These are phyloP conservation scores for Dalbergia cultrata DNA, from an alignment of 306 rosid species.

Conservation along the genomic window DNA sequence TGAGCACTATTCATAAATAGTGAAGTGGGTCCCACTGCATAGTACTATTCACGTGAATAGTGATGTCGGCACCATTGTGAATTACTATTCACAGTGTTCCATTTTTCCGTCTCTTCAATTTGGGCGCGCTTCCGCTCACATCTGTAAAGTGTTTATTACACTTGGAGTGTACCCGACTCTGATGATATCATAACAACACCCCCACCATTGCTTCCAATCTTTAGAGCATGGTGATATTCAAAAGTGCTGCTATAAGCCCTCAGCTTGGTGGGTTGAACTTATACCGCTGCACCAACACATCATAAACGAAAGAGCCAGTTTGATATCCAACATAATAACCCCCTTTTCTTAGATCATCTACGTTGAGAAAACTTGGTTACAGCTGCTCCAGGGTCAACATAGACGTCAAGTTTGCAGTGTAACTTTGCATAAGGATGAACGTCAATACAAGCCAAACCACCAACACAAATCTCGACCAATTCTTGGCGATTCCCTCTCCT, in stretches of 20 bases:
- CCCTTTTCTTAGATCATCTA: conserved; percentile 32
- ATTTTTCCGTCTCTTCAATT: too few species aligned
- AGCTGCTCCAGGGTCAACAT: conserved; percentile 47
- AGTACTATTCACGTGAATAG: too few species aligned
- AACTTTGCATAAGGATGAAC: conserved; percentile 54
- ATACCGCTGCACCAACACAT: conserved; percentile 28
- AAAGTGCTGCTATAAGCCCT: conserved; percentile 5
- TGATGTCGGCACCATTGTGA: too few species aligned
- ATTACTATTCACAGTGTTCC: too few species aligned
- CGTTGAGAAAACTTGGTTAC: conserved; percentile 30
- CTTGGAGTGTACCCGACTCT: too few species aligned
- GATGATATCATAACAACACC: too few species aligned
- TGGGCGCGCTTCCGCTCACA: too few species aligned
- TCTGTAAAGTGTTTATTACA: too few species aligned
- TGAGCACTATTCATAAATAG: too few species aligned
- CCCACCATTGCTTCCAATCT: conserved; percentile 31
- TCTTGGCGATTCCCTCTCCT: conserved; percentile 46
- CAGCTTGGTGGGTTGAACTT: conserved; percentile 34
- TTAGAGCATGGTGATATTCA: conserved; percentile 40
- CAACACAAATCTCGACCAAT: conserved; percentile 54
- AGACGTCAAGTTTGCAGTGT: conserved; percentile 50
- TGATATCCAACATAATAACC: conserved; percentile 48
- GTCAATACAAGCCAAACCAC: conserved; percentile 55
- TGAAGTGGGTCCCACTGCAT: too few species aligned
- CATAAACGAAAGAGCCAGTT: conserved; percentile 39